Conservation (phyloP, 139 green algal genomes). For the Auxenochlorella pyrenoidosa region DNA sequence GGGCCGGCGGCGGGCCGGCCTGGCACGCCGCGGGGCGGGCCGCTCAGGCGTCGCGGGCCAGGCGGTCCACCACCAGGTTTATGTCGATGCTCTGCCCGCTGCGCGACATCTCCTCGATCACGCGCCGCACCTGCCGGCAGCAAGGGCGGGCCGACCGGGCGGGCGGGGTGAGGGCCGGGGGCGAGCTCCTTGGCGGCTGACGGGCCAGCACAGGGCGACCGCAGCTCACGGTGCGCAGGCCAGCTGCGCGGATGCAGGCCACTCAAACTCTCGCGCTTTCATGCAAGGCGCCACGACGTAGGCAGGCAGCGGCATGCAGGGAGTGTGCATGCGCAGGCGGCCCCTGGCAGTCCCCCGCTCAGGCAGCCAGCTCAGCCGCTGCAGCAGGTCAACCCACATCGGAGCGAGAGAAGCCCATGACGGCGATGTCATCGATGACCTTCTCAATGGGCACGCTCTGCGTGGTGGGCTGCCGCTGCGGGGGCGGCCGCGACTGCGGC, state of each 20-base stretch:
- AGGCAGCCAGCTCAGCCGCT: no score
- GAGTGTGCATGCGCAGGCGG: no score
- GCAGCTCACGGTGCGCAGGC: no score
- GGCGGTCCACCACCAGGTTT: constrained; percentile 79
- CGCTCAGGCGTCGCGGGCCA: constrained; percentile 16
- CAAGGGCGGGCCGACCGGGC: not conserved
- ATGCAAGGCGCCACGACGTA: no score
- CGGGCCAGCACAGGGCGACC: no score
- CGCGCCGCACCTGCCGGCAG: constrained; percentile 52
- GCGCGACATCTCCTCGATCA: constrained; percentile 68
- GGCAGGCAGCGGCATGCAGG: no score
- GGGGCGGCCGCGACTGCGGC: not conserved
- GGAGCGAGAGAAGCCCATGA: constrained; percentile 80
- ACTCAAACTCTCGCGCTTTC: no score
- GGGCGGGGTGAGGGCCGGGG: not conserved
- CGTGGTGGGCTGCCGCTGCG: constrained; percentile 6
- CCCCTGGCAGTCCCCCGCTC: no score
- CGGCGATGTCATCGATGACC: constrained; percentile 79
- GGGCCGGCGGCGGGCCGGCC: no score
- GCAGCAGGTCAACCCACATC: constrained; percentile 25
- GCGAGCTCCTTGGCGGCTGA: not conserved
- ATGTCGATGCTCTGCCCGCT: constrained; percentile 78
- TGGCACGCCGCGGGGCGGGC: no score
- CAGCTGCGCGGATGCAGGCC: no score
- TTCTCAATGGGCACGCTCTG: constrained; percentile 66